Percentiles rank a stretch among this genome's conserved stretches.
Conservation (phyloP, 768 basidiomycete genomes). For the Amanita jacksonii region DNA sequence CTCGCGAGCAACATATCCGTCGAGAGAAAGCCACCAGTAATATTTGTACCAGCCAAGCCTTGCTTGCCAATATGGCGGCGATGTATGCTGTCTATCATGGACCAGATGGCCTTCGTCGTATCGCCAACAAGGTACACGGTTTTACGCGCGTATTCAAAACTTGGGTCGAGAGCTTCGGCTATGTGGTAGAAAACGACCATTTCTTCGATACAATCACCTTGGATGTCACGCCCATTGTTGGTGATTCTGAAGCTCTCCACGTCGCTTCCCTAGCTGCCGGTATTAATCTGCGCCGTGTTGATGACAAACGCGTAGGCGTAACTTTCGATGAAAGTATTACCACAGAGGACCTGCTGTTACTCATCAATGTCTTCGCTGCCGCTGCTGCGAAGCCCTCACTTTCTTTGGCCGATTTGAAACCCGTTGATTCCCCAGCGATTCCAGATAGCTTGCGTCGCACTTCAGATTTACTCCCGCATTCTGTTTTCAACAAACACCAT, state of each 20-base stretch:
- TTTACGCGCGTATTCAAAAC: constrained; percentile 71
- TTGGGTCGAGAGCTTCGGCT: constrained; percentile 64
- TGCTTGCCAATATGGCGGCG: constrained; percentile 98
- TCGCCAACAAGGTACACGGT: constrained; percentile 86
- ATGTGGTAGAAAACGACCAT: constrained; percentile 52
- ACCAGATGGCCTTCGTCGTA: constrained; percentile 71
- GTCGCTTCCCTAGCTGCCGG: constrained; percentile 47
- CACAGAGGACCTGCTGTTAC: constrained; percentile 58
- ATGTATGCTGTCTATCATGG: constrained; percentile 99
- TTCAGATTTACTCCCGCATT: constrained; percentile 70
- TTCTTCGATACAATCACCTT: constrained; percentile 93
- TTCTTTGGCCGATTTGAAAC: constrained; percentile 37
- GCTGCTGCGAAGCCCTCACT: constrained; percentile 44
- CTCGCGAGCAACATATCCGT: constrained; percentile 94
- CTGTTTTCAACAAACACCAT: constrained; percentile 94
- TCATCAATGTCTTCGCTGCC: constrained; percentile 76
- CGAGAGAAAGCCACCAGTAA: constrained; percentile 98
- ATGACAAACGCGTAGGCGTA: constrained; percentile 69
- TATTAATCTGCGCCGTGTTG: constrained; percentile 81
- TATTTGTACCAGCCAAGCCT: constrained; percentile 95
- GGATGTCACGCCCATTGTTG: constrained; percentile 52
- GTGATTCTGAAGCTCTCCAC: constrained; percentile 57
- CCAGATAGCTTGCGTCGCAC: constrained; percentile 49
- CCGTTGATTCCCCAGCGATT: constrained; percentile 35
- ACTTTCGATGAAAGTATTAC: constrained; percentile 90